Evolutionary conservation across 2,329 filamentous ascomycete species (phyloP).

Genomic region (Fusarium sp.): DNA sequence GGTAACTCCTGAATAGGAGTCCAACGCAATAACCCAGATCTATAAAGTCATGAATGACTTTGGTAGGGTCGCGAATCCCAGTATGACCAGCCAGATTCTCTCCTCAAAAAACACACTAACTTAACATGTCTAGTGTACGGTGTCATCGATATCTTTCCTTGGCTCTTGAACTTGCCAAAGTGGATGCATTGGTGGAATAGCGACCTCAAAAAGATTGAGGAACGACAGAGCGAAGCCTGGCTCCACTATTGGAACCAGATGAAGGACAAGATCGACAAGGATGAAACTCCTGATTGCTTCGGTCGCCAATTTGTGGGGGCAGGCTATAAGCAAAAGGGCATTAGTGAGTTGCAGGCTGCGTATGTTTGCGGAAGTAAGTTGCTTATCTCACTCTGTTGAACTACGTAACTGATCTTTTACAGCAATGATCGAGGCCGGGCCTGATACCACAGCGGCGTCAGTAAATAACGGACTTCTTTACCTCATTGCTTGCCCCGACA

Average conservation of each 20-base stretch:
- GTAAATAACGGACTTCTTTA: not conserved
- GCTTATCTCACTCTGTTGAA: not conserved
- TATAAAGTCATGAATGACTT: not conserved
- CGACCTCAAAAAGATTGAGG: not conserved
- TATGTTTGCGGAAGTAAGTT: not conserved
- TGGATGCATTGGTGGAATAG: not conserved
- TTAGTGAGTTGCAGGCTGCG: not conserved
- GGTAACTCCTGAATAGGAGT: not conserved
- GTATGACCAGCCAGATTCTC: not conserved
- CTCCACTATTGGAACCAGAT: not conserved
- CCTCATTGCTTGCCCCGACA: not conserved
- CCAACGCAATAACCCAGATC: not conserved
- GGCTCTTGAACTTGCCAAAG: not conserved
- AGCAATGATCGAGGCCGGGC: not conserved
- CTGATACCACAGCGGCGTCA: not conserved
- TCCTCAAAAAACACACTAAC: not conserved
- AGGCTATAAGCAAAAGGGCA: not conserved
- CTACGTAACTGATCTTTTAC: fast-evolving
- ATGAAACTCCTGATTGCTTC: not conserved
- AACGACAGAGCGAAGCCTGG: not conserved
- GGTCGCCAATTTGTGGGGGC: not conserved
- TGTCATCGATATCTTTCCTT: not conserved
- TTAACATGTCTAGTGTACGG: not conserved
- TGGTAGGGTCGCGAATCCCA: not conserved
- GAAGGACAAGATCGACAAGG: not conserved